A percentile compares a stretch with the other conserved stretches of the same genome.
These are phyloP conservation scores for Talaromyces sp. DNA, from an alignment of 2,329 filamentous ascomycete genomes.

Conservation along the genomic window DNA sequence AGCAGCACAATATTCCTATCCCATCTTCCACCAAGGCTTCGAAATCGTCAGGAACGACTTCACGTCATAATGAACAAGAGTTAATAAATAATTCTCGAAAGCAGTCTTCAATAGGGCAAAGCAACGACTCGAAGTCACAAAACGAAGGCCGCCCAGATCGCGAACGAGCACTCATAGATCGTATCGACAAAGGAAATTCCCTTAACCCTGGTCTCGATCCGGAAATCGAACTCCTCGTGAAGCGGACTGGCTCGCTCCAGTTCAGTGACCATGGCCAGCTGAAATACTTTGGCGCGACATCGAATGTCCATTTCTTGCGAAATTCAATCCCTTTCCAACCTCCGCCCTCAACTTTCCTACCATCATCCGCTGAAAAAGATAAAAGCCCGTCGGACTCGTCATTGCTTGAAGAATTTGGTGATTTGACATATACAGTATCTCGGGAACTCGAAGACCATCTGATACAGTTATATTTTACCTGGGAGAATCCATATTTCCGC, in stretches of 20 bases:
- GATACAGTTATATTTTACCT: slow-evolving; percentile 31
- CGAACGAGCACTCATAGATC: slow-evolving; percentile 6
- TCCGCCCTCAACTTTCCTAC: slow-evolving; percentile 13
- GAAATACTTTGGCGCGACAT: slow-evolving; percentile 29
- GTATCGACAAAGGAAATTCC: slow-evolving; percentile 9
- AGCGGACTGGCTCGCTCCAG: slow-evolving; percentile 29
- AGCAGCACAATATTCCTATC: slow-evolving; percentile 13
- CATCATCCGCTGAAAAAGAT: neutral
- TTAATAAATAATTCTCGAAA: neutral
- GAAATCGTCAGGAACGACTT: neutral
- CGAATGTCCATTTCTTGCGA: slow-evolving; percentile 25
- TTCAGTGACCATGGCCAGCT: slow-evolving; percentile 26
- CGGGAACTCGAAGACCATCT: slow-evolving; percentile 29
- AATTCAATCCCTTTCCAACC: slow-evolving; percentile 13
- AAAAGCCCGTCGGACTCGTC: neutral
- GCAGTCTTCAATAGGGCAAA: neutral
- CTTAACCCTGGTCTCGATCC: slow-evolving; percentile 19
- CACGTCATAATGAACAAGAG: neutral
- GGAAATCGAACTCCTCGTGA: slow-evolving; percentile 23
- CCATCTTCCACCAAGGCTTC: slow-evolving; percentile 1
- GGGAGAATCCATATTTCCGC: slow-evolving; percentile 34
- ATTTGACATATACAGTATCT: slow-evolving; percentile 18
- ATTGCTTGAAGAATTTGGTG: neutral
- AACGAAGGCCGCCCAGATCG: neutral
- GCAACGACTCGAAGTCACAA: neutral